Conservation (phyloP, 768 basidiomycete genomes). For the Leucogyrophana mollusca region DNA sequence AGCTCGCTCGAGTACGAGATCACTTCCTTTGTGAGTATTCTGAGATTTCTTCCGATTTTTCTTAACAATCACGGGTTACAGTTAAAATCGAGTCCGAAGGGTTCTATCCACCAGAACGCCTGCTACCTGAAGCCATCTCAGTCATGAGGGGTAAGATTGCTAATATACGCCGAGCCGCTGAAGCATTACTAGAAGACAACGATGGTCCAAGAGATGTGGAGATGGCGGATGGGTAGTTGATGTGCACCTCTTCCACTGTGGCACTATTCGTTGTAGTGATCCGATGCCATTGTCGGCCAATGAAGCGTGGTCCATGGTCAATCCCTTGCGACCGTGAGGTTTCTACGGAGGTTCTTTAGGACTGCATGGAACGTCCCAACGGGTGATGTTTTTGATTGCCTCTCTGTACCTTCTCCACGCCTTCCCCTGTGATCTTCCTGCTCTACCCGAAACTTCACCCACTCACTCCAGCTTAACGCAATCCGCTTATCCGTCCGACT, state of each 20-base stretch:
- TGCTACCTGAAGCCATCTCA: slow-evolving; percentile 75
- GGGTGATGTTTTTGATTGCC: no score
- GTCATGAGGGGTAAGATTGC: slow-evolving; percentile 83
- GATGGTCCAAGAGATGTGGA: slow-evolving; percentile 45
- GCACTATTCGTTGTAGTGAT: no score
- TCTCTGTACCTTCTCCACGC: no score
- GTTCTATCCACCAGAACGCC: slow-evolving; percentile 79
- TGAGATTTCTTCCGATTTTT: neutral
- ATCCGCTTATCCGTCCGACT: neutral
- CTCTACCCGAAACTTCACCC: neutral
- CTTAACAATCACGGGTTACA: slow-evolving; percentile 27
- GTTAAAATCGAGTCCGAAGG: slow-evolving; percentile 93
- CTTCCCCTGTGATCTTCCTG: neutral
- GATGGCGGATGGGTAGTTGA: slow-evolving; percentile 44
- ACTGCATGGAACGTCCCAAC: no score
- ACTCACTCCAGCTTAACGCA: neutral
- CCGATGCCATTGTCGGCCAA: no score
- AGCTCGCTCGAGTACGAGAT: slow-evolving; percentile 84
- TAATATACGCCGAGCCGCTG: slow-evolving; percentile 55
- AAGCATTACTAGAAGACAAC: slow-evolving; percentile 48
- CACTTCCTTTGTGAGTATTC: slow-evolving; percentile 82
- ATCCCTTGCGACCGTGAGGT: no score
- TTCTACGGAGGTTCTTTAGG: no score
- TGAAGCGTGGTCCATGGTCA: no score
- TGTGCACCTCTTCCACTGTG: no score